These are phyloP conservation scores for Paramecium sexaurelia DNA, from an alignment of 73 alveolate genomes.

Conservation along the genomic window DNA sequence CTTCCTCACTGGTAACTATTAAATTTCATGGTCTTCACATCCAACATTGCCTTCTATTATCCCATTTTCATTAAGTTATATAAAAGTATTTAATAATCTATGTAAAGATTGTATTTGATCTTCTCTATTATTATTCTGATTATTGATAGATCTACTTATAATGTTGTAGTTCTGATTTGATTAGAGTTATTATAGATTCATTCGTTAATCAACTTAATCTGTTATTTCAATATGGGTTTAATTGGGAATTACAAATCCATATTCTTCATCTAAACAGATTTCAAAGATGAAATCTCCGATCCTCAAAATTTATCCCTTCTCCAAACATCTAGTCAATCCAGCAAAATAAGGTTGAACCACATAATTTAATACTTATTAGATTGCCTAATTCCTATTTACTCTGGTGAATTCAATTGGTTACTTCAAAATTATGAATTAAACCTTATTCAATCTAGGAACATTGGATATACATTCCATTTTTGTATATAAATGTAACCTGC, in stretches of 20 bases:
- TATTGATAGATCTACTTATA: neutral
- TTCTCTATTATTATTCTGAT: neutral
- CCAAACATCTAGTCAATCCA: constrained; percentile 24
- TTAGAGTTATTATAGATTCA: neutral
- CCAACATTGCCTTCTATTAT: neutral
- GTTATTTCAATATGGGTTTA: neutral
- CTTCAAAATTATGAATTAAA: neutral
- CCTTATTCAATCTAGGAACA: neutral
- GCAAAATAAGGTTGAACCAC: neutral
- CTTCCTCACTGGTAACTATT: neutral
- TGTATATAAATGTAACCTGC: neutral
- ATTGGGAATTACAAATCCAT: constrained; percentile 22
- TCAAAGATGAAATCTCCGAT: neutral
- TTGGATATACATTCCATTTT: neutral
- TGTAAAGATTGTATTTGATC: constrained; percentile 26
- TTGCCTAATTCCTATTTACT: neutral
- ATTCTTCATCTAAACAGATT: constrained; percentile 7
- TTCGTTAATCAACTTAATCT: neutral
- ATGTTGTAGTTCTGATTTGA: neutral
- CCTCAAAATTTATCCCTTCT: neutral
- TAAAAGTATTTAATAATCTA: constrained; percentile 25
- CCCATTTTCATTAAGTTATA: neutral
- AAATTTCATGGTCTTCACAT: neutral
- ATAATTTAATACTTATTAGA: neutral
- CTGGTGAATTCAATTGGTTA: neutral